Evolutionary conservation across 202 grass and related monocot species (phyloP).

Genomic region (Zoysia matrella): DNA sequence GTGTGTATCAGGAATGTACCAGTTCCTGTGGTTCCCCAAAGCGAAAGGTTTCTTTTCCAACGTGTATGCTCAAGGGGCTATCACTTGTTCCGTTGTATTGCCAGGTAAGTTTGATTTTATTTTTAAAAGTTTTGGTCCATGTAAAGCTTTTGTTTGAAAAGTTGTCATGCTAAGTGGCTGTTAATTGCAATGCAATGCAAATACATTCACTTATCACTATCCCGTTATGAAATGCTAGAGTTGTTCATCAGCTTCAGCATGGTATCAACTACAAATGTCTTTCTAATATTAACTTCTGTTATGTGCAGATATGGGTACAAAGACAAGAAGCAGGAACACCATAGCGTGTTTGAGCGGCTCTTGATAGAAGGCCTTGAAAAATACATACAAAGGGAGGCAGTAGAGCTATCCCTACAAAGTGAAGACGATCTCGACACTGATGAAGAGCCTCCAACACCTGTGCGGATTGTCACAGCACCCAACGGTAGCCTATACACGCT

Average conservation of each 20-base stretch:
- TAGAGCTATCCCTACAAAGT: conserved; percentile 77
- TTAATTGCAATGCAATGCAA: conserved; percentile 17
- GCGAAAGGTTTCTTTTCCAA: conserved; percentile 88
- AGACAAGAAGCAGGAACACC: conserved; percentile 80
- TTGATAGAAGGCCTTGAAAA: conserved; percentile 84
- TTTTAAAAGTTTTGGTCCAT: conserved; percentile 26
- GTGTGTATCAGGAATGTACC: conserved; percentile 85
- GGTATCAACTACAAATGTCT: conserved; percentile 8
- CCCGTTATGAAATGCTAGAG: conserved; percentile 22
- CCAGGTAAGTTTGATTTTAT: conserved; percentile 49
- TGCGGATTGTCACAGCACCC: conserved; percentile 67
- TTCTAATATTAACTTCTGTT: conserved; percentile 31
- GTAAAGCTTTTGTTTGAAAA: background rate
- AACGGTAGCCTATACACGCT: conserved; percentile 78
- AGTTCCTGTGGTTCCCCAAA: conserved; percentile 79
- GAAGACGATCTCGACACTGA: conserved; percentile 73
- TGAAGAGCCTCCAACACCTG: conserved; percentile 58
- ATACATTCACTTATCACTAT: background rate
- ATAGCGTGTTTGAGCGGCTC: conserved; percentile 76
- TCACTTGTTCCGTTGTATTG: conserved; percentile 88
- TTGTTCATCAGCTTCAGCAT: conserved; percentile 12
- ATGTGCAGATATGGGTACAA: conserved; percentile 87
- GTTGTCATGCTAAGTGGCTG: background rate
- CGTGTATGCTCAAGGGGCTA: conserved; percentile 79
- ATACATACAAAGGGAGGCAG: conserved; percentile 78